Base-by-base conservation (phyloP, 2,329 filamentous ascomycete species). In the Didymella segeticola region DNA sequence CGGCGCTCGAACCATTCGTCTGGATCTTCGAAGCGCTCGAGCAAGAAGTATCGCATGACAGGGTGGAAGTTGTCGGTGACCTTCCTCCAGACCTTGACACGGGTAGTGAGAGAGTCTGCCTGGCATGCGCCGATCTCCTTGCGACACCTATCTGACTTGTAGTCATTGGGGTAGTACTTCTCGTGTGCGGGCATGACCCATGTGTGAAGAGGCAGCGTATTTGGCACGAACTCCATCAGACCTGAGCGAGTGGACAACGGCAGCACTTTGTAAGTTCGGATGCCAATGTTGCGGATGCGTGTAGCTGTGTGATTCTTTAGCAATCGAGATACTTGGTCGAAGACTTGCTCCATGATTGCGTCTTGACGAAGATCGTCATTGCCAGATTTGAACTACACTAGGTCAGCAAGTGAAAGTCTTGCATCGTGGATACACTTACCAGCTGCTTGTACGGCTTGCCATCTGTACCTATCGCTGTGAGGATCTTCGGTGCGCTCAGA, bases 271-370 rank as follows among this genome's bases (percentile, higher is more conserved):
- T 99, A 99, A 0, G 95, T 98, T 53, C 96, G 84, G 68, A 99
- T 96, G 8, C 89, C 90, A 10, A 99, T 81, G 60, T 90, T 90
- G 5, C 95, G 88, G 69, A 96, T 92, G 31, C 92, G 89, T 2
- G 95, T 97, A 11, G 88, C 84, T 49, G 91, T 88, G 73, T 98
- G 92, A 42, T 90, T 88, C 71, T 90, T 90, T 22, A 99, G 80
- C 19, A 99, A 84, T 45, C 90, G 90, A 53, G 92, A 98, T 19
- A 97, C 95, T 75, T 96, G 92, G 53, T 93, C 91, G 72, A 99
- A 99, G 1, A 99, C 95, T 76, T 99, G 95, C 75, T 99, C 96
- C 96, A 99, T 99, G 80, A 87, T 99, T 37, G 93, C 91, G 69
- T 99, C 95, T 78, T 99, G 95, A 8, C 96, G 89, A 11, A 99